phyloP scores from a whole-genome alignment of 2,329 filamentous ascomycete species.

The Cladophialophora psammophila region DNA sequence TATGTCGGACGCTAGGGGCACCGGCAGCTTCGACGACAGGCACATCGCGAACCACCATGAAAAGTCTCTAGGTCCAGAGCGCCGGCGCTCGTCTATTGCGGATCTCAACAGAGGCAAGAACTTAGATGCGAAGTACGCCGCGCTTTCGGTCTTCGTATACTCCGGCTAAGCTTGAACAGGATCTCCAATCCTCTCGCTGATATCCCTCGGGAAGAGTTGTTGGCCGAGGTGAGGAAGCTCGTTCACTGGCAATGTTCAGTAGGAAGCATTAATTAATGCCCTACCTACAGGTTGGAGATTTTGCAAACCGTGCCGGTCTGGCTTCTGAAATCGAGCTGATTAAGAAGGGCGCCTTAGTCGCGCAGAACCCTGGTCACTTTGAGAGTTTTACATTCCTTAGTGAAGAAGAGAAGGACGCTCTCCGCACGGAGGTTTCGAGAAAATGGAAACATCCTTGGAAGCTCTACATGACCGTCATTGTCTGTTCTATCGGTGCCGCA shows the following conservation, averaged over 20 bases:
- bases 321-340: conserved; percentile 23
- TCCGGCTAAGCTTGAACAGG: conserved; percentile 28
- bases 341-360: conserved; percentile 41
- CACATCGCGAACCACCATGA: conserved; percentile 11
- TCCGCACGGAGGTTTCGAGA: conserved; percentile 46
- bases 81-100: conserved; percentile 28
- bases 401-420: conserved; percentile 46
- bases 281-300: conserved; percentile 37
- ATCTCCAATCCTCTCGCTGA: conserved; percentile 42
- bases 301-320: conserved; percentile 40
- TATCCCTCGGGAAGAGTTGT: conserved; percentile 36
- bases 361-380: conserved; percentile 40
- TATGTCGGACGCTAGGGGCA: conserved; percentile 14
- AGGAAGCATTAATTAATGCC: not conserved
- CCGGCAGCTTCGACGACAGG: conserved; percentile 3
- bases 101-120: conserved; percentile 34
- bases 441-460: conserved; percentile 48
- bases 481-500: conserved; percentile 54
- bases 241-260: not conserved
- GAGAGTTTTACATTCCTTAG: conserved; percentile 44
- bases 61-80: conserved; percentile 10
- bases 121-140: conserved; percentile 36
- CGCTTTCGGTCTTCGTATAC: conserved; percentile 4
- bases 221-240: conserved; percentile 42
- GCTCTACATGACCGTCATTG: conserved; percentile 49